These are phyloP conservation scores for Calonectria pseudoturangicola DNA, from an alignment of 2,329 filamentous ascomycete species.

Conservation along the genomic window DNA sequence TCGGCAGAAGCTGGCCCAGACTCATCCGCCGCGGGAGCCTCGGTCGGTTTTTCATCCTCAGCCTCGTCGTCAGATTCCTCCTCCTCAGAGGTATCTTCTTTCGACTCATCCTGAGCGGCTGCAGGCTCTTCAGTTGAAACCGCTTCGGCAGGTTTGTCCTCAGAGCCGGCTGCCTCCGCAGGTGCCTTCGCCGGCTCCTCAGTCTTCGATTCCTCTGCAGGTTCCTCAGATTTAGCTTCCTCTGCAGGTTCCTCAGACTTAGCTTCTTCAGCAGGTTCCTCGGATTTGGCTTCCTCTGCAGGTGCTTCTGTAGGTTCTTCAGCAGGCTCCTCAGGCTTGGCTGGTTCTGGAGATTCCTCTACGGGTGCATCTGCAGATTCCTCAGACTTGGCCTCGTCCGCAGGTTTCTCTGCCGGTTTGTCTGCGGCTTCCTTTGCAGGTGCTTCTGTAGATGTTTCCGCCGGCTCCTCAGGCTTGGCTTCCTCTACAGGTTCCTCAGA, in stretches of 20 bases:
- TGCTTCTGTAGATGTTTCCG: conserved; percentile 13
- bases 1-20: not conserved
- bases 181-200: not conserved
- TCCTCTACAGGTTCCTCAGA: conserved; percentile 15
- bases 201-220: conserved; percentile 16
- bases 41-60: conserved; percentile 23
- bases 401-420: not conserved
- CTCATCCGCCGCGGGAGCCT: not conserved
- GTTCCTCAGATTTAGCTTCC: conserved; percentile 10
- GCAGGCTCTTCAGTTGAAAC: conserved; percentile 9
- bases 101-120: conserved; percentile 20
- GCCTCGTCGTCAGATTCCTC: conserved; percentile 21
- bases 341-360: not conserved
- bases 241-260: conserved; percentile 5
- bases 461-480: conserved; percentile 20
- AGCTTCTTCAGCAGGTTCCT: conserved; percentile 10
- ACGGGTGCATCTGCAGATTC: conserved; percentile 20
- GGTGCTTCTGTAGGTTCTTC: conserved; percentile 17
- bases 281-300: conserved; percentile 1
- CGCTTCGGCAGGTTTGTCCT: not conserved
- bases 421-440: not conserved
- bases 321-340: conserved; percentile 18
- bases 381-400: conserved; percentile 15
- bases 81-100: conserved; percentile 17
- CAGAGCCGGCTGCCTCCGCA: conserved; percentile 4